Conservation (phyloP, 768 basidiomycete species). For the Arthromyces matolae region DNA sequence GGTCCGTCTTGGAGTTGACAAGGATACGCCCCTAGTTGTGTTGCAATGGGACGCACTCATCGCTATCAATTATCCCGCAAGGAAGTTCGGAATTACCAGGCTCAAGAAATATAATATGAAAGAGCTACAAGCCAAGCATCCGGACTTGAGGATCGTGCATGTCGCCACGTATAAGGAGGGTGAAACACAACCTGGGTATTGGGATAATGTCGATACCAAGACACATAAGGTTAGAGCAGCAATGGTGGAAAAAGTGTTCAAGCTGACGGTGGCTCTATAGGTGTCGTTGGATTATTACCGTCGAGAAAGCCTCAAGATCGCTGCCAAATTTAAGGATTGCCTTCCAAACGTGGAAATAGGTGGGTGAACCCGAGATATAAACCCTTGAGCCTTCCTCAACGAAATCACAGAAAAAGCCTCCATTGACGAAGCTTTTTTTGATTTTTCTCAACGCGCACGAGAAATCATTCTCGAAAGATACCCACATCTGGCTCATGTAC, state of each 20-base stretch:
- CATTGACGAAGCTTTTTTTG: constrained; percentile 96
- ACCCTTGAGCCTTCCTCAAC: too few species aligned
- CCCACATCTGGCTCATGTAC: constrained; percentile 71
- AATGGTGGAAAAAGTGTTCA: neutral
- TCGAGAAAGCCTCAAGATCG: constrained; percentile 84
- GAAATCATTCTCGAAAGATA: constrained; percentile 68
- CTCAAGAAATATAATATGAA: constrained; percentile 65
- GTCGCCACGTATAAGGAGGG: constrained; percentile 94
- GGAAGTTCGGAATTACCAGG: constrained; percentile 89
- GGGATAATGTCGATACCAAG: constrained; percentile 81
- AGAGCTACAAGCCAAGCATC: constrained; percentile 84
- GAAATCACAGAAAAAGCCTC: constrained; percentile 80
- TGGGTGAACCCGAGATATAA: constrained; percentile 26
- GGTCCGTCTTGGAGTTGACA: constrained; percentile 63
- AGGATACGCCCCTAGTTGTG: constrained; percentile 70
- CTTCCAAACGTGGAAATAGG: constrained; percentile 81
- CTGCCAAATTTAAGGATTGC: constrained; percentile 75
- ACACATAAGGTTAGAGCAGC: constrained; percentile 83
- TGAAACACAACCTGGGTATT: constrained; percentile 83
- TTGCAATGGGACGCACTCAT: constrained; percentile 88
- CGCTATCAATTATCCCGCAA: constrained; percentile 93
- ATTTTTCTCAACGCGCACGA: constrained; percentile 81
- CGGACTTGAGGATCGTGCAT: constrained; percentile 80
- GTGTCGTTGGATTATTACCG: constrained; percentile 93
- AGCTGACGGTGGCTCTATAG: constrained; percentile 30